phyloP scores from a whole-genome alignment of 2,329 filamentous ascomycete genomes.

The Xylaria sp. region DNA sequence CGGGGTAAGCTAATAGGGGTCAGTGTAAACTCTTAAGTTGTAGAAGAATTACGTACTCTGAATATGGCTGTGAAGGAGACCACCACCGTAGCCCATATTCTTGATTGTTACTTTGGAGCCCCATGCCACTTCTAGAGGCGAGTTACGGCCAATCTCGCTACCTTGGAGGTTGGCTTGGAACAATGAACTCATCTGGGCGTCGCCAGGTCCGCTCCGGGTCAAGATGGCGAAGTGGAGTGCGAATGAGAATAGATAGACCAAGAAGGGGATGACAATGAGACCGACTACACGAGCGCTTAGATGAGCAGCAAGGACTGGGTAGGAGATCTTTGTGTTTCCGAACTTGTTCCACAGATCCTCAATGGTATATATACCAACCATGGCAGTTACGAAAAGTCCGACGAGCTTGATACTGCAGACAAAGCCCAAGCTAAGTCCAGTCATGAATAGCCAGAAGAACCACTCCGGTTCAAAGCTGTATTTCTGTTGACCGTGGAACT shows the following conservation, averaged over 20 bases:
- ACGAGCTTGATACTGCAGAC: constrained; percentile 99
- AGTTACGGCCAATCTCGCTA: constrained; percentile 93
- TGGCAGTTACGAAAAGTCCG: constrained; percentile 91
- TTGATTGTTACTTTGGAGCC: constrained; percentile 94
- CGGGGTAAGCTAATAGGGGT: constrained; percentile 72
- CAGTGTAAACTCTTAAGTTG: constrained; percentile 28
- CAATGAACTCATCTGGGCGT: constrained; percentile 99
- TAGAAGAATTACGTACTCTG: constrained; percentile 66
- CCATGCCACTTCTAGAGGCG: constrained; percentile 88
- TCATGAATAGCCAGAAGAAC: constrained; percentile 94
- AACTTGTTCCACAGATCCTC: constrained; percentile 99
- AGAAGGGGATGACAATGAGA: constrained; percentile 85
- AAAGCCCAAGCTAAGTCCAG: constrained; percentile 94
- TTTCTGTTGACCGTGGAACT: constrained; percentile 89
- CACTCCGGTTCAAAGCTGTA: constrained; percentile 90
- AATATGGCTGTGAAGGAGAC: constrained; percentile 93
- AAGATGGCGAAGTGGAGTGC: constrained; percentile 94
- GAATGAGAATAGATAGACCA: constrained; percentile 96
- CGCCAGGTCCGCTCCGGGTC: constrained; percentile 91
- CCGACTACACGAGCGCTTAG: constrained; percentile 82
- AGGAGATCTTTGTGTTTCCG: constrained; percentile 89
- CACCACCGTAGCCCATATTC: constrained; percentile 99
- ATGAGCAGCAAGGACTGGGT: constrained; percentile 74
- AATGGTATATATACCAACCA: constrained; percentile 94
- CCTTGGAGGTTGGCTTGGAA: constrained; percentile 97